Evolutionary conservation across 495 filamentous ascomycete genomes (phyloP).

Genomic region (Sordaria brevicollis): DNA sequence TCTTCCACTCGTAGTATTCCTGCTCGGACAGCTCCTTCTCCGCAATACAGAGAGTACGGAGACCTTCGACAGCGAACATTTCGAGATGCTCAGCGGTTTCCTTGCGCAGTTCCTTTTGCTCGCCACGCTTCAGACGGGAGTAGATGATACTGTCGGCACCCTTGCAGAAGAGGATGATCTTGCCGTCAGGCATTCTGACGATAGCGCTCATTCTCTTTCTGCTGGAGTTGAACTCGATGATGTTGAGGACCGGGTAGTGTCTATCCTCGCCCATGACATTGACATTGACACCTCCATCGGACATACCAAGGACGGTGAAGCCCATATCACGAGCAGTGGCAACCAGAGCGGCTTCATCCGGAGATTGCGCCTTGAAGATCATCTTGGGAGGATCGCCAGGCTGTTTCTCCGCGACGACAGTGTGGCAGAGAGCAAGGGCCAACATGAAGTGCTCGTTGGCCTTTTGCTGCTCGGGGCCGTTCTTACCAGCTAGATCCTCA

Average conservation of each 20-base stretch:
- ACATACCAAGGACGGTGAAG: conserved; percentile 83
- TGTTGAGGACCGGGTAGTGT: conserved; percentile 83
- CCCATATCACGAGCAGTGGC: conserved; percentile 92
- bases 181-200: conserved; percentile 88
- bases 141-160: conserved; percentile 98
- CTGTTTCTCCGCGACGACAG: conserved; percentile 82
- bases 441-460: conserved; percentile 90
- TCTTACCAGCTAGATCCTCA: conserved; percentile 64
- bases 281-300: conserved; percentile 65
- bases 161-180: conserved; percentile 91
- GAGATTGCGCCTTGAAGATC: conserved; percentile 94
- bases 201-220: conserved; percentile 98
- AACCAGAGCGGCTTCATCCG: conserved; percentile 92
- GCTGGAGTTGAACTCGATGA: conserved; percentile 94
- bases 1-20: conserved; percentile 79
- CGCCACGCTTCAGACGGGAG: conserved; percentile 73
- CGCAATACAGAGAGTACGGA: conserved; percentile 94
- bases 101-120: conserved; percentile 73
- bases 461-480: conserved; percentile 63
- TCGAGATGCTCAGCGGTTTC: conserved; percentile 90
- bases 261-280: conserved; percentile 80
- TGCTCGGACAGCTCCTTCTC: conserved; percentile 71
- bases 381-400: conserved; percentile 84
- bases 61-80: conserved; percentile 89
- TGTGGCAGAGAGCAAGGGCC: conserved; percentile 88